Conservation (phyloP, 176 grass and related monocot genomes). For the Zizania latifolia region DNA sequence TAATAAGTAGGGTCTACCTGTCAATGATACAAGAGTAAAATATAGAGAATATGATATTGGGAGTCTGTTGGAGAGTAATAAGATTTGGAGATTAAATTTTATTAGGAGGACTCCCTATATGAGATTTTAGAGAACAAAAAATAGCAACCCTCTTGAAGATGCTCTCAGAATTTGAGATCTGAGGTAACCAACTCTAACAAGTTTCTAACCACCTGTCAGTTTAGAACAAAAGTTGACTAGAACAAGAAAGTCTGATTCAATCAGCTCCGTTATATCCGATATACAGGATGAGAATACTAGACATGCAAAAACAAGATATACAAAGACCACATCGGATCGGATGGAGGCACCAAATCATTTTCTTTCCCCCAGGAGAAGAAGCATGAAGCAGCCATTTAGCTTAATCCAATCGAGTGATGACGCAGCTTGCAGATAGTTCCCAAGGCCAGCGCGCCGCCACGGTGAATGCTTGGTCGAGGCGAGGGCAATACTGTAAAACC, state of each 20-base stretch:
- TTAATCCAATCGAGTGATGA: background rate
- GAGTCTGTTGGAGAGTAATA: no score
- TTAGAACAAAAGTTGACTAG: background rate
- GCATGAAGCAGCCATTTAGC: background rate
- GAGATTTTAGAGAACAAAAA: no score
- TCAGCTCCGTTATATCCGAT: no score
- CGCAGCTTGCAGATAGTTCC: background rate
- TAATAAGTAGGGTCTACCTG: no score
- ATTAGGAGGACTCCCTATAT: no score
- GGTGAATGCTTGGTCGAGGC: background rate
- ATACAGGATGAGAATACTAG: background rate
- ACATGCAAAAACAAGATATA: background rate
- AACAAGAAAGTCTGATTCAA: background rate
- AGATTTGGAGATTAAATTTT: no score
- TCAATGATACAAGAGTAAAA: no score
- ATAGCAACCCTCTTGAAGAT: no score
- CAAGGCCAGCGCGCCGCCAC: background rate
- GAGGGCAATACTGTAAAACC: conserved; percentile 14
- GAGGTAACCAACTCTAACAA: background rate
- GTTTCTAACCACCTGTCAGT: background rate
- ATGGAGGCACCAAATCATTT: background rate
- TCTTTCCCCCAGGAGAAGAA: background rate
- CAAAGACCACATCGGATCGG: no score
- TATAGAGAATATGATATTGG: no score
- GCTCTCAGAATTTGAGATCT: no score